Conservation (phyloP, 2,329 filamentous ascomycete species). For the Aphanocladium album region DNA sequence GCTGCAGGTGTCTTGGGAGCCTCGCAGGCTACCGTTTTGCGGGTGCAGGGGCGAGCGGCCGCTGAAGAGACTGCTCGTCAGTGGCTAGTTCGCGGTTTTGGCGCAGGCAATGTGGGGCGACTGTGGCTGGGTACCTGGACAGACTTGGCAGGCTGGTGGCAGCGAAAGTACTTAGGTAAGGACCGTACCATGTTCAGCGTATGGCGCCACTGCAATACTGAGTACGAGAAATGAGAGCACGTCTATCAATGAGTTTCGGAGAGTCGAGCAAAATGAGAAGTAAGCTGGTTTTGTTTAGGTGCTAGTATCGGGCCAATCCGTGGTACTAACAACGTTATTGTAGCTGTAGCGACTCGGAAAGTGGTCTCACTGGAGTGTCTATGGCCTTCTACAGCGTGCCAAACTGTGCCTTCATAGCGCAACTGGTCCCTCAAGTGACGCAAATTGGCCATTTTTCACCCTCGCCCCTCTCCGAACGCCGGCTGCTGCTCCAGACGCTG, state of each 20-base stretch:
- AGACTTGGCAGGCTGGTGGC: not conserved
- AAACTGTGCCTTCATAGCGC: conserved; percentile 4
- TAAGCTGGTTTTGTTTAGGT: too few relatives aligned
- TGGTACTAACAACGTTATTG: too few relatives aligned
- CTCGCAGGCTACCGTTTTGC: not conserved
- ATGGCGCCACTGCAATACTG: too few relatives aligned
- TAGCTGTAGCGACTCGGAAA: too few relatives aligned
- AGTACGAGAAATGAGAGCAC: too few relatives aligned
- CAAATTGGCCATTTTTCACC: conserved; percentile 15
- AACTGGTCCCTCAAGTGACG: conserved; percentile 19
- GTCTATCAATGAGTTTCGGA: too few relatives aligned
- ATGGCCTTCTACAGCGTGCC: not conserved
- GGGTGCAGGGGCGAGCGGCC: not conserved
- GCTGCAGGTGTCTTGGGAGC: not conserved
- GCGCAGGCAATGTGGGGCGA: not conserved
- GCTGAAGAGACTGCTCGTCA: not conserved
- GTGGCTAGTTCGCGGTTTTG: not conserved
- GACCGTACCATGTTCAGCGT: too few relatives aligned
- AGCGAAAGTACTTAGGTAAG: too few relatives aligned
- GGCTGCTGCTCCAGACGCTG: conserved; percentile 12
- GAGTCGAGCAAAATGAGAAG: too few relatives aligned
- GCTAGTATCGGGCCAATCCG: too few relatives aligned
- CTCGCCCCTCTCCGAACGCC: conserved; percentile 14
- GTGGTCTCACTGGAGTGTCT: too few relatives aligned
- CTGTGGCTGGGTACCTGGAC: not conserved